These are phyloP conservation scores for Nicotiana noctiflora DNA, from an alignment of 257 asterid genomes.

Conservation along the genomic window DNA sequence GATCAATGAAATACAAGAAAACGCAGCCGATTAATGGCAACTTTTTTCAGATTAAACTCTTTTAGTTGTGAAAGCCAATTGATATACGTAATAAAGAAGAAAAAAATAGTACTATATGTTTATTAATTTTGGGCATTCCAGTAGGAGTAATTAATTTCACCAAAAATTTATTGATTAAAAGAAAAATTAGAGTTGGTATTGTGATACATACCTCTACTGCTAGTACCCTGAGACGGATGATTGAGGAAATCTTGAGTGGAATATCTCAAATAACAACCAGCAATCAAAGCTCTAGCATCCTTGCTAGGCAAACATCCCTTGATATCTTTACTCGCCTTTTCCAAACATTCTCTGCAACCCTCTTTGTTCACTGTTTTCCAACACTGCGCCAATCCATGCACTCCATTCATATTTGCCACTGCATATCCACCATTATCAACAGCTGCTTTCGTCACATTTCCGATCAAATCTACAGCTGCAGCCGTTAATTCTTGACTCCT, in stretches of 20 bases:
- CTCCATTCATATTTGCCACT: constrained; percentile 38
- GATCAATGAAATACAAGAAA: no score
- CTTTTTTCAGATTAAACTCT: no score
- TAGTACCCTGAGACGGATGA: constrained; percentile 19
- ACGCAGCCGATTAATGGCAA: no score
- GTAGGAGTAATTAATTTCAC: not conserved
- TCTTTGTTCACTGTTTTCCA: constrained; percentile 58
- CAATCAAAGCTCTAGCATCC: constrained; percentile 74
- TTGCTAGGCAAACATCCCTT: constrained; percentile 48
- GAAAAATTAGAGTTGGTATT: not conserved
- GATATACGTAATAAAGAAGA: no score
- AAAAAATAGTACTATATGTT: no score
- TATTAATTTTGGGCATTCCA: not conserved
- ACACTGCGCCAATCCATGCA: constrained; percentile 79
- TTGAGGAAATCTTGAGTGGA: constrained; percentile 54
- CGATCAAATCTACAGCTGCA: constrained; percentile 36
- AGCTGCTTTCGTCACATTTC: constrained; percentile 40
- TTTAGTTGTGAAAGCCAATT: no score
- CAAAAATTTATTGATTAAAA: not conserved
- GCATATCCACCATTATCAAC: constrained; percentile 33
- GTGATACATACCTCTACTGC: not conserved
- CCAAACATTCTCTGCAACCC: constrained; percentile 70
- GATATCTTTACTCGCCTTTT: constrained; percentile 45
- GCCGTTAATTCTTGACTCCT: constrained; percentile 15
- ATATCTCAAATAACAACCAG: constrained; percentile 79